Evolutionary conservation across 139 green algal genomes (phyloP), one percentile per base, ranked within the genome.

Genomic region (Chlamydomonas sp.): DNA sequence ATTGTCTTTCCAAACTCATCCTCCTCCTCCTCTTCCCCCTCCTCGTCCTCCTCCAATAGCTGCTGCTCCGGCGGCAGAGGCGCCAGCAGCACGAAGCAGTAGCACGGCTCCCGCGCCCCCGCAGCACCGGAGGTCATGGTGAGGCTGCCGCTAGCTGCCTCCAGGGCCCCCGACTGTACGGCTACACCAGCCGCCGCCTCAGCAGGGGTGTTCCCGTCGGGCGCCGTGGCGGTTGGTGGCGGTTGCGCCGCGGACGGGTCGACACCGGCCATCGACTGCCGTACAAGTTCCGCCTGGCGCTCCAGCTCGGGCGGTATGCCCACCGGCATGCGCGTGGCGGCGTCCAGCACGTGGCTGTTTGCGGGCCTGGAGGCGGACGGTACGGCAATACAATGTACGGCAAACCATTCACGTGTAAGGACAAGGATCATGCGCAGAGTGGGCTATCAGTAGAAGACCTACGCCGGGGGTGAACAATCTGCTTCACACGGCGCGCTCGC

Each of bases 331-430:
- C 63, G 62, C 10, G 18, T 60, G 5, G 83, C 83, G 7, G 83
- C 73, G 63, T 88, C 83, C 63, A 88, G 62, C 15, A 88, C 49
- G 74, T 88, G 83, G 49, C 49, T 76, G 75, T 82, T 76, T 14
- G 83, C 83, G 31, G 73, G n/a, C 62, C 83, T 81, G 83, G 3
- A 1, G 31, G 63, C 16, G 31, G 31, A 49, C 31, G 31, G 31
- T 49, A 49, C 31, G 31, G 31, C 31, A 49, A 49, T 49, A 49
- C 31, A 49, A 49, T 49, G 31, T 49, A 49, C 31, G 31, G 31
- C 31, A 49, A 49, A 49, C 31, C 31, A 49, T 49, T 49, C 31
- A 49, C 31, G 31, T 49, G 31, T 49, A 49, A 49, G 31, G 31
- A 49, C 31, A 49, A 49, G 31, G 31, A 49, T 49, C 31, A 49